Percentiles rank a stretch among this genome's conserved stretches.
Conservation (phyloP, 352 stramenopile species). For the Globisporangium spinosum region DNA sequence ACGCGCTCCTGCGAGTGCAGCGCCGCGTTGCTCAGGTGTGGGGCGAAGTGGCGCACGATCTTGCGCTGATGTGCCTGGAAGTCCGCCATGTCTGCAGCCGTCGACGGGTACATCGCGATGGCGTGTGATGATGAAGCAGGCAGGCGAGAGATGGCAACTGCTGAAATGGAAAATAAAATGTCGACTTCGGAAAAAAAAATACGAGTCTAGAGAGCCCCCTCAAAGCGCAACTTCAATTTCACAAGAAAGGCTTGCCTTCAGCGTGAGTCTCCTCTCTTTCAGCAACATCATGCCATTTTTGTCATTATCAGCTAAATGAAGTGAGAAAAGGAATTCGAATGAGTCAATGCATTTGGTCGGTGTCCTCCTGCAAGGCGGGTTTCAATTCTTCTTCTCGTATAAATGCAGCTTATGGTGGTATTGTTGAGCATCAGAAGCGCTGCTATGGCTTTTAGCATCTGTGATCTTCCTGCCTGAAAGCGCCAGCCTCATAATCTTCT, state of each 20-base stretch:
- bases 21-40: conserved; percentile 51
- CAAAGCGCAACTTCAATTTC: not conserved
- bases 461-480: not conserved
- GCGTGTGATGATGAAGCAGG: not conserved
- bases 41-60: conserved; percentile 70
- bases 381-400: not conserved
- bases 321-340: not conserved
- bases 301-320: not conserved
- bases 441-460: not conserved
- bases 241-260: not conserved
- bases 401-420: not conserved
- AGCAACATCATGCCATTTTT: not conserved
- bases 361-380: not conserved
- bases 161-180: conserved; percentile 6
- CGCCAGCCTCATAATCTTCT: not conserved
- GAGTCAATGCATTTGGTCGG: not conserved
- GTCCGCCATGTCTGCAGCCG: conserved; percentile 25
- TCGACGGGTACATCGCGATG: conserved; percentile 29
- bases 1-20: conserved; percentile 48
- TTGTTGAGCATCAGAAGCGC: not conserved
- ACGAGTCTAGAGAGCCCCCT: not conserved
- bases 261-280: not conserved
- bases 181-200: not conserved
- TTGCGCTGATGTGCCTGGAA: conserved; percentile 63
- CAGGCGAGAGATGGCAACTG: conserved; percentile 5